phyloP scores from a whole-genome alignment of 495 filamentous ascomycete genomes.

The Neurospora sp. region DNA sequence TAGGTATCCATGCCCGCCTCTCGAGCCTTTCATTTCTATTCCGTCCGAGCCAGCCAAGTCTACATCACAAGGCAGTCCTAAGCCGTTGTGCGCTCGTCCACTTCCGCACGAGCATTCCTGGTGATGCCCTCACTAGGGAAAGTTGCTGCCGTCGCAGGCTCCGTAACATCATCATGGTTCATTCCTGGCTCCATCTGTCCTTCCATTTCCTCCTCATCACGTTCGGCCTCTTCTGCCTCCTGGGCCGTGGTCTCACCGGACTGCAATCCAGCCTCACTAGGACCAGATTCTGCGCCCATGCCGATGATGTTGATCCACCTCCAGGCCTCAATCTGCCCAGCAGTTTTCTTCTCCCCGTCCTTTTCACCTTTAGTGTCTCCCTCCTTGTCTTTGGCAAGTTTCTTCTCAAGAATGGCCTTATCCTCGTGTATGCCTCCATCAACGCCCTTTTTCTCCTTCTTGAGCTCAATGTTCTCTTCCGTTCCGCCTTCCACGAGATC shows the following conservation, averaged over 20 bases:
- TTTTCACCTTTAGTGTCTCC: slow-evolving; percentile 3
- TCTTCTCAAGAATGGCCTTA: slow-evolving; percentile 26
- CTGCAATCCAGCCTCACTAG: slow-evolving; percentile 13
- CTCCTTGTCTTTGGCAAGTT: not conserved
- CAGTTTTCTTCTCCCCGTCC: slow-evolving; percentile 1
- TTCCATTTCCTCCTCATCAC: slow-evolving; percentile 30
- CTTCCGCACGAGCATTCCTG: not conserved
- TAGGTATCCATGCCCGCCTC: not conserved
- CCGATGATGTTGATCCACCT: slow-evolving; percentile 35
- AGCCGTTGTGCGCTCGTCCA: not conserved
- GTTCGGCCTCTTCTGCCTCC: slow-evolving; percentile 13
- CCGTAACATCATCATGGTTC: not conserved
- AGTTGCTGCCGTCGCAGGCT: not conserved
- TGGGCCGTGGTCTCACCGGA: not conserved
- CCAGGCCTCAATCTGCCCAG: slow-evolving; percentile 18
- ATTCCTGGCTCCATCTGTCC: slow-evolving; percentile 29
- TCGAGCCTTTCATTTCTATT: not conserved
- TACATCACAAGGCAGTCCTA: not conserved
- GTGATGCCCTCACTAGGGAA: not conserved
- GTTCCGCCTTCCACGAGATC: slow-evolving; percentile 38
- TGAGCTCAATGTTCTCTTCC: slow-evolving; percentile 8
- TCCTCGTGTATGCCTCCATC: slow-evolving; percentile 21
- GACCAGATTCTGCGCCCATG: slow-evolving; percentile 21
- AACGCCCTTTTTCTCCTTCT: slow-evolving; percentile 1
- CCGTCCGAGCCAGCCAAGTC: not conserved